Evolutionary conservation across 177 flowering plant genomes (phyloP), one percentile per base, ranked within the genome.

Genomic region (Vitis hybrid): DNA sequence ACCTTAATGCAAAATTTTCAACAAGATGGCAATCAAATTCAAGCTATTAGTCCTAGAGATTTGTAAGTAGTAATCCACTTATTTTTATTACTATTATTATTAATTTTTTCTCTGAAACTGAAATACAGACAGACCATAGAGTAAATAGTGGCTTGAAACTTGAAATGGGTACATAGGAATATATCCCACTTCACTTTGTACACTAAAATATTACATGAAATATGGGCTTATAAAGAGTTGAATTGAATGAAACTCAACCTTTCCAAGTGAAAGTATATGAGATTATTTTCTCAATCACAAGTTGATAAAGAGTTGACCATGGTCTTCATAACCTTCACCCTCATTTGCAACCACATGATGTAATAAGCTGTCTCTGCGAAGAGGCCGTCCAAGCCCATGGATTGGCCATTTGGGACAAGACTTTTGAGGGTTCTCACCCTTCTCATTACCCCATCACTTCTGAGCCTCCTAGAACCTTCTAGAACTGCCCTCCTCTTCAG

Each of bases 321-420:
- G 65, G 69, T 62, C 74, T 85, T 82, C 89, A 85, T 83, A 19
- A 77, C 75, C 62, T 72, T 82, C 56, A 82, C 84, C 64, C 78
- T 76, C 84, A 77, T 69, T 75, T 84, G 70, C 20, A 84, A 70
- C 19, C 22, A 47, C 58, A 67, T 1, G 20, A 84, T 81, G 65
- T 81, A 82, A 57, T 78, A 79, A 18, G 82, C 84, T 12, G 84
- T 76, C 63, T 81, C 84, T 68, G 51, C 69, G 17, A 83, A 79
- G 63, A 85, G 85, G 64, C 73, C 80, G 63, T 85, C 85, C 67
- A 79, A 56, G 22, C 73, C 82, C 75, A 66, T 73, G 33, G 81
- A 80, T 13, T 69, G 20, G 7, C 69, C 79, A 65, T 75, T 79
- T 22, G 87, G 87, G 10, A 84, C 68, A 59, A 84, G 78, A 64